A percentile compares a stretch with the other conserved stretches of the same genome.
Conservation (phyloP, 1,284 basidiomycete genomes). For the Melampsora americana region DNA sequence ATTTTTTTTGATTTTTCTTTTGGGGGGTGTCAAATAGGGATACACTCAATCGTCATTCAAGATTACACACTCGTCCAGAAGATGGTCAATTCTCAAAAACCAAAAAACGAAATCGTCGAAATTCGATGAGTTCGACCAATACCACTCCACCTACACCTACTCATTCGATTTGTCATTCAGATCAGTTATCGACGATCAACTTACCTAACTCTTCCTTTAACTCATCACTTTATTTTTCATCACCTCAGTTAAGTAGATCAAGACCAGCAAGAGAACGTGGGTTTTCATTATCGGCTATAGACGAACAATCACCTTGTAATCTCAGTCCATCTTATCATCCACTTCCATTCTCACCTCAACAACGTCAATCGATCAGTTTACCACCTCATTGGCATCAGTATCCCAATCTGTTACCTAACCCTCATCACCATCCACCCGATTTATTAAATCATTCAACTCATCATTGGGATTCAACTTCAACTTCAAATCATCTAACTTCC, state of each 20-base stretch:
- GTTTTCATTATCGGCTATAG: constrained; percentile 23
- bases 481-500: too few species aligned
- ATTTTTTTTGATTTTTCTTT: not conserved
- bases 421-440: too few species aligned
- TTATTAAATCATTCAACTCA: too few species aligned
- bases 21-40: constrained; percentile 21
- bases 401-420: not conserved
- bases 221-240: not conserved
- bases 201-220: not conserved
- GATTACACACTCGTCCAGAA: constrained; percentile 32
- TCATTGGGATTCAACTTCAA: too few species aligned
- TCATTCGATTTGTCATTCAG: constrained; percentile 4
- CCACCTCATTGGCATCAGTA: constrained; percentile 7
- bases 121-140: not conserved
- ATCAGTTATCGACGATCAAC: constrained; percentile 2
- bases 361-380: constrained; percentile 28
- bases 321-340: not conserved
- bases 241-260: not conserved
- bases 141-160: not conserved
- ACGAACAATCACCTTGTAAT: constrained; percentile 10
- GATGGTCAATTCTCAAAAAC: not conserved
- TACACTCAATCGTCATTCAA: constrained; percentile 41
- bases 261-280: constrained; percentile 18
- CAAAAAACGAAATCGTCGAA: constrained; percentile 6
- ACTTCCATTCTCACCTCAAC: too few species aligned